phyloP scores from a whole-genome alignment of 75 land plant genomes.

The Picea glauca region DNA sequence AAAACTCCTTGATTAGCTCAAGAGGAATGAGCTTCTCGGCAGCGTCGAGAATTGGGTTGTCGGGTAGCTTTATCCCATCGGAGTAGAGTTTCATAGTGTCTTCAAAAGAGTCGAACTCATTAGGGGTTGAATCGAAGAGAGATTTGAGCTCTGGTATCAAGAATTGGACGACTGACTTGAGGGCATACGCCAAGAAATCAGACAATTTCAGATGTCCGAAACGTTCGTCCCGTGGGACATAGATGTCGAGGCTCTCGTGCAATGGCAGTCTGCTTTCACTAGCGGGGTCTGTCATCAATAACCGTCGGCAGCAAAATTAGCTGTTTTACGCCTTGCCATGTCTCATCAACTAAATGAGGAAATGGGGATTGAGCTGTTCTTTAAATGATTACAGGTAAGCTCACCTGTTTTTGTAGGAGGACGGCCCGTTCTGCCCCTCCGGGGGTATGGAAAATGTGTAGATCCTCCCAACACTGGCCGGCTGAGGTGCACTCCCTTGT shows the following conservation, averaged over 20 bases:
- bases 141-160: constrained; percentile 29
- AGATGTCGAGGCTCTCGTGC: constrained; percentile 30
- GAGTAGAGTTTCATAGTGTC: constrained; percentile 59
- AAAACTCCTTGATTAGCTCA: constrained; percentile 41
- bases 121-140: constrained; percentile 31
- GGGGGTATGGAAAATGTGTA: constrained; percentile 42
- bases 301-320: neutral
- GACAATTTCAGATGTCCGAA: constrained; percentile 70
- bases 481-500: constrained; percentile 13
- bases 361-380: too few relatives aligned
- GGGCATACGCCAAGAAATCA: constrained; percentile 37
- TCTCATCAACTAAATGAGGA: too few relatives aligned
- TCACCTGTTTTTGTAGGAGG: constrained; percentile 36
- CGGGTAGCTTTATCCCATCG: constrained; percentile 37
- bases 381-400: too few relatives aligned
- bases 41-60: constrained; percentile 3
- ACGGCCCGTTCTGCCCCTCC: constrained; percentile 51
- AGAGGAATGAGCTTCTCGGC: constrained; percentile 23
- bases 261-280: constrained; percentile 50
- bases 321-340: too few relatives aligned
- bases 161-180: constrained; percentile 28
- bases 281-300: constrained; percentile 41
- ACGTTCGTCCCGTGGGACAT: constrained; percentile 84
- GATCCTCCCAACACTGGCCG: constrained; percentile 48
- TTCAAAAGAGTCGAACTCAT: constrained; percentile 56